A percentile compares a stretch with the other conserved stretches of the same genome.
Evolutionary conservation across 768 basidiomycete genomes (phyloP).

Genomic region (Leccinum subgranulosum): DNA sequence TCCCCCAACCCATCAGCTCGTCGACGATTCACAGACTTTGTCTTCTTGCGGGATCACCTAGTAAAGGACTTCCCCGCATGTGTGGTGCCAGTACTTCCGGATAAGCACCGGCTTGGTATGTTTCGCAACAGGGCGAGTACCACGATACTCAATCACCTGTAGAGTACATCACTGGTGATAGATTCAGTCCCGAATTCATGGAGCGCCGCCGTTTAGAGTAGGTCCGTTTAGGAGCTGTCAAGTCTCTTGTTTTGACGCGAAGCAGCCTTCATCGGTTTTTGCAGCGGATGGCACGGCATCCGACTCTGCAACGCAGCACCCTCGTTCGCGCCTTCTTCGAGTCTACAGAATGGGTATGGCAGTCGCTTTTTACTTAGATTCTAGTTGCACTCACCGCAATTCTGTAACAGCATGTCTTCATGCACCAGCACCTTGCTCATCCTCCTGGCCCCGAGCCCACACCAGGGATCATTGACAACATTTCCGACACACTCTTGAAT

Average conservation of each 20-base stretch:
- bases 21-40: conserved; percentile 95
- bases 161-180: conserved; percentile 98
- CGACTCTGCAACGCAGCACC: conserved; percentile 87
- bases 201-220: conserved; percentile 88
- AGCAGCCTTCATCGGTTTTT: conserved; percentile 88
- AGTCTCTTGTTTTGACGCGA: conserved; percentile 3
- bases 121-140: conserved; percentile 7
- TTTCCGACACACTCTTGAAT: conserved; percentile 94
- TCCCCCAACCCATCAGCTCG: conserved; percentile 70
- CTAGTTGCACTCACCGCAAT: conserved; percentile 1
- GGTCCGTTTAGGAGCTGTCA: conserved; percentile 27
- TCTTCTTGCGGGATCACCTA: conserved; percentile 86
- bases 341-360: conserved; percentile 94
- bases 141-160: conserved; percentile 5
- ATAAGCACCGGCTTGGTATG: conserved; percentile 93
- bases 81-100: conserved; percentile 95
- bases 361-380: neutral
- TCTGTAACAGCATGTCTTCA: conserved; percentile 76
- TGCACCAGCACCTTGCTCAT: conserved; percentile 95
- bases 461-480: conserved; percentile 84
- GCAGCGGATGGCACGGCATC: conserved; percentile 87
- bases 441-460: conserved; percentile 82
- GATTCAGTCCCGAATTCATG: conserved; percentile 97
- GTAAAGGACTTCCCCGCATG: conserved; percentile 93
- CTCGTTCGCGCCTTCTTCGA: conserved; percentile 94